Evolutionary conservation across 179 eudicot genomes (phyloP), one percentile per base, ranked within the genome.

Genomic region (Actinidia chinensis): DNA sequence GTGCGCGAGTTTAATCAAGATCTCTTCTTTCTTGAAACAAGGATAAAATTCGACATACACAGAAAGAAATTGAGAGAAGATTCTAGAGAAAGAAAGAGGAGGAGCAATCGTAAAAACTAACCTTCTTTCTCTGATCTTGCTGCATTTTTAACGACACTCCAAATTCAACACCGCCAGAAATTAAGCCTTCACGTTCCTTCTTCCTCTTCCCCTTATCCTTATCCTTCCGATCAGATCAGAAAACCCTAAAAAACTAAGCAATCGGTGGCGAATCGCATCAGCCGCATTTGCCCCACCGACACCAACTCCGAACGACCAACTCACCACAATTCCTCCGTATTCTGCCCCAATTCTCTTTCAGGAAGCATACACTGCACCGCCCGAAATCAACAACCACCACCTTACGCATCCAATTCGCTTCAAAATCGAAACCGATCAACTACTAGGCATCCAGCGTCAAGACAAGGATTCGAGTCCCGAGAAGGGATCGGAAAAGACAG

Each of bases 121-220:
- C 98, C 98, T 90, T 92, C 76, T 83, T 89, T 42, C 92, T 83
- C 84, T 87, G 97, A 89, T 89, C 95, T 79, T 84, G 93, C 89
- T 86, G 93, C 95, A 89, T 90, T 79, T 77, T 68, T 71, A 17
- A 65, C 22, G 64, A 78, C 33, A 33, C 42, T 52, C 47, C 61
- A 2, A 78, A 70, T 25, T 55, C 48, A 36, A 33, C 64, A 55
- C 76, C 33, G n/a, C 70, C 15, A 23, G 11, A 65, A 73, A 52
- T 23, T 2, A 13, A 33, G 15, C 50, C 2, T 50, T 42, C 0
- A 40, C 20, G 51, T 47, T 59, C 52, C 59, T 28, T 8, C 69
- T 47, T 5, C 56, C 54, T 43, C 56, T 15, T 10, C 64, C 50
- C 14, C 66, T n/a, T n/a, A n/a, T n/a, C n/a, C n/a, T 4, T 22